Evolutionary conservation across 2,329 filamentous ascomycete species (phyloP).

Genomic region (Fusarium sp.): DNA sequence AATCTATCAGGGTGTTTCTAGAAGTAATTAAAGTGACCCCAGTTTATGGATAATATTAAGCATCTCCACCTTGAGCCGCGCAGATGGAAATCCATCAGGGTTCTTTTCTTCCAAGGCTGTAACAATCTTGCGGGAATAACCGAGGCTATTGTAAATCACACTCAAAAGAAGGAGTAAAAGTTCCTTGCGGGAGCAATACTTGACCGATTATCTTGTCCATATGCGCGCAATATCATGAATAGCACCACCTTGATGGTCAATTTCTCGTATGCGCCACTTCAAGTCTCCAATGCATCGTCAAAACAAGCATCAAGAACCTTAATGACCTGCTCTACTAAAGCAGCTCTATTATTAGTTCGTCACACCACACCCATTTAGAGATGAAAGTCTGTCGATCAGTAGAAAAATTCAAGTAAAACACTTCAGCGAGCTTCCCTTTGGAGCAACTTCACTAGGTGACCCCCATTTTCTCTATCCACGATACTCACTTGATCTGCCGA

Average conservation of each 20-base stretch:
- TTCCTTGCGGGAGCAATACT: neutral
- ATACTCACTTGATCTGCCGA: neutral
- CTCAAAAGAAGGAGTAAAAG: neutral
- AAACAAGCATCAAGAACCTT: neutral
- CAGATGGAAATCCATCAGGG: slow-evolving; percentile 17
- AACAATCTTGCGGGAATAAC: neutral
- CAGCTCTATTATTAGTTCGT: rapidly evolving
- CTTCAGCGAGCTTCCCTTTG: neutral
- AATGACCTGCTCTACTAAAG: neutral
- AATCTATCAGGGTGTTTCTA: slow-evolving; percentile 13
- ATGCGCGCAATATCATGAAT: neutral
- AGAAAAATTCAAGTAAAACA: neutral
- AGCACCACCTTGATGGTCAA: slow-evolving; percentile 23
- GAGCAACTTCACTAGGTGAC: neutral
- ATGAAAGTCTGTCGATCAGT: neutral
- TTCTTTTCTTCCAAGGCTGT: neutral
- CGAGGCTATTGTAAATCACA: neutral
- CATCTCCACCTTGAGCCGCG: neutral
- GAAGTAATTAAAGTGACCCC: neutral
- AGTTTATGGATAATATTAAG: neutral
- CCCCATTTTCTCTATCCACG: neutral
- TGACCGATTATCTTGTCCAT: neutral
- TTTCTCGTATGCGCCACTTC: neutral
- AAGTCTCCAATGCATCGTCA: neutral
- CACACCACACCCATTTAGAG: neutral